A percentile compares a stretch with the other conserved stretches of the same genome.
These are phyloP conservation scores for Angomonas deanei DNA, from an alignment of 208 protist genomes.

Conservation along the genomic window DNA sequence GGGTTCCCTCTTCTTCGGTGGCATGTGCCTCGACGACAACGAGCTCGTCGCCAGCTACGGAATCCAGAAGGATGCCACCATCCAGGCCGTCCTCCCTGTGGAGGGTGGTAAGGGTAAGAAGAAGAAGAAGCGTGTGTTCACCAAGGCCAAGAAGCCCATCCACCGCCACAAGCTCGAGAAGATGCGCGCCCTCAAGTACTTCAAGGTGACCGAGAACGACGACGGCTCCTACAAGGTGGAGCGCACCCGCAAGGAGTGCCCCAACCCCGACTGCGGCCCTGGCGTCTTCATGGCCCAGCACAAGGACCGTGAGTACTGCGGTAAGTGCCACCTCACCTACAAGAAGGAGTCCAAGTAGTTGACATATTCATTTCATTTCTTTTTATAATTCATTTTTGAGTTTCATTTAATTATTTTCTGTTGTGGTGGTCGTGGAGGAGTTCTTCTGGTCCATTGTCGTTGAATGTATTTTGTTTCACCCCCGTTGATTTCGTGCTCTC, in stretches of 20 bases:
- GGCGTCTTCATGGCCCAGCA: constrained; percentile 99
- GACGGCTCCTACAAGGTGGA: constrained; percentile 96
- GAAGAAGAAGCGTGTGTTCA: constrained; percentile 99
- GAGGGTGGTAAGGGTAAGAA: constrained; percentile 96
- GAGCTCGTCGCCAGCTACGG: constrained; percentile 59
- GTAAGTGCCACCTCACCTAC: constrained; percentile 98
- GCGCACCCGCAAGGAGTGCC: constrained; percentile 95
- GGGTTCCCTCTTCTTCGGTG: constrained; percentile 87
- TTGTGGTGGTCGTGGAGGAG: not conserved
- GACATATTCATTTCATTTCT: not conserved
- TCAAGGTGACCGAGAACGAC: constrained; percentile 97
- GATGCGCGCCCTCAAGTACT: constrained; percentile 99
- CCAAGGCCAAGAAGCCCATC: constrained; percentile 99
- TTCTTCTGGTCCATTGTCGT: too few species aligned
- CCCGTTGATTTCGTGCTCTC: too few species aligned
- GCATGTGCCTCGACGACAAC: constrained; percentile 79
- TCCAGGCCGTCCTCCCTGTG: constrained; percentile 85
- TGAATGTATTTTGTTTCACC: too few species aligned
- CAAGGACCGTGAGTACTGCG: constrained; percentile 98
- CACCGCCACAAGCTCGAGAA: constrained; percentile 99
- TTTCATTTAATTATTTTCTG: too few species aligned
- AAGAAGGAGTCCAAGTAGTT: constrained; percentile 51
- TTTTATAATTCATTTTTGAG: not conserved
- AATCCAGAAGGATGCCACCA: constrained; percentile 81
- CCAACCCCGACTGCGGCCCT: constrained; percentile 92